Base-by-base conservation (phyloP, 2,329 filamentous ascomycete species). In the Trichoderma brevicompactum region DNA sequence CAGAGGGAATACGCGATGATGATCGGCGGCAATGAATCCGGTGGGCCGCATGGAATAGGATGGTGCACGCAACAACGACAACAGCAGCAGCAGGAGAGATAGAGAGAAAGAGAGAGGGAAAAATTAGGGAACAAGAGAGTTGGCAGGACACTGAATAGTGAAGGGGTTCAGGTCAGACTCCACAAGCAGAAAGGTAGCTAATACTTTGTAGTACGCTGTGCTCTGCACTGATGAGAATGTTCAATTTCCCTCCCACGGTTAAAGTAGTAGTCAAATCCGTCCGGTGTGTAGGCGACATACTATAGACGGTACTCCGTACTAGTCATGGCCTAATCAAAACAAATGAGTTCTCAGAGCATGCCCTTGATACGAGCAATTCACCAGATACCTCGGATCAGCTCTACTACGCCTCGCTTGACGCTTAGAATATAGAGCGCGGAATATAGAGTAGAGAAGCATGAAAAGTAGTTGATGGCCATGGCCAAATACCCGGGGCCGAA, bases 21-120 rank as follows among this genome's bases (percentile, higher is more conserved):
- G 63, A 63, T 68, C 46, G 48, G 66, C 67, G 58, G 64, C 66
- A 65, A 63, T 65, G 59, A 65, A 59, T n/a, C 60, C 58, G 55
- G 66, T 65, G 60, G 41, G 65, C 68, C 59, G 48, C 12, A 60
- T 41, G 44, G 56, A 41, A 40, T 56, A 60, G 38, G 19, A 36
- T 49, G 54, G 48, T 55, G 64, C 13, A 28, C 36, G 34, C 34
- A 32, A 55, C 32, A 19, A 34, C 56, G 38, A 17, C 56, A 9
- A 3, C 34, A 12, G 8, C 19, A 40, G 13, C 44, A n/a, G 28
- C 36, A 36, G 8, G 15, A 56, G 32, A 28, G 36, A 19, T 44
- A 40, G 17, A 17, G 38, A 48, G 52, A 52, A 52, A 15, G 17
- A 44, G 46, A 55, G 12, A 23, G 38, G 38, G n/a, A 52, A 17